phyloP scores from a whole-genome alignment of 202 grass and related monocot species.

The Digitaria exilis region DNA sequence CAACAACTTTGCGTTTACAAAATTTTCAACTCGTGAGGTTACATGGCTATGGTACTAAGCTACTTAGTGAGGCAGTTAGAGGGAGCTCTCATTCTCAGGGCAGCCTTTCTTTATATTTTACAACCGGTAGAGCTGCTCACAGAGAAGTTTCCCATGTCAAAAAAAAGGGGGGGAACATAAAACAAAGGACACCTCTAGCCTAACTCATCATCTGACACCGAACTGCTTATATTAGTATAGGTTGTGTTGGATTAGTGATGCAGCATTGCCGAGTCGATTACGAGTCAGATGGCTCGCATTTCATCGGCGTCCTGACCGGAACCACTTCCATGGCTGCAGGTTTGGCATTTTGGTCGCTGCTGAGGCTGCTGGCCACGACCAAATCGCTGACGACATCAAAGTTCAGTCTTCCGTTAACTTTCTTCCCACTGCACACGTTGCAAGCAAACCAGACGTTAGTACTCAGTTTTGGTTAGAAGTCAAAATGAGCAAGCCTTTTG shows the following conservation, averaged over 20 bases:
- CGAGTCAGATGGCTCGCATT: slow-evolving; percentile 57
- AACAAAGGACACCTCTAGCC: slow-evolving; percentile 7
- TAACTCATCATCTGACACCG: slow-evolving; percentile 33
- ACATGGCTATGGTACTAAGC: slow-evolving; percentile 27
- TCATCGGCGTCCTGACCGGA: slow-evolving; percentile 45
- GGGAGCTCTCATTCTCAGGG: slow-evolving; percentile 46
- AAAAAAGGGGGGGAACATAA: neutral
- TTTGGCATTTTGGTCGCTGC: slow-evolving; percentile 40
- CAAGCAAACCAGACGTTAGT: neutral
- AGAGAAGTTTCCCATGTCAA: slow-evolving; percentile 34
- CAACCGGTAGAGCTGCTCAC: slow-evolving; percentile 47
- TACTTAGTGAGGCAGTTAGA: slow-evolving; percentile 8
- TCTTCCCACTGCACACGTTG: slow-evolving; percentile 57
- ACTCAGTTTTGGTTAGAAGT: neutral
- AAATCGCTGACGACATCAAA: slow-evolving; percentile 89
- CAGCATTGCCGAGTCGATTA: neutral
- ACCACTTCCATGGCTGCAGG: slow-evolving; percentile 17
- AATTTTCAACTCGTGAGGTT: slow-evolving; percentile 20
- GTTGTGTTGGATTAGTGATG: neutral
- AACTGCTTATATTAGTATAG: slow-evolving; percentile 5
- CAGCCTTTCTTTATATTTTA: slow-evolving; percentile 49
- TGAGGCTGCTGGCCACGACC: slow-evolving; percentile 72
- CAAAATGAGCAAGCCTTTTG: neutral
- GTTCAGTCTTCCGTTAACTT: slow-evolving; percentile 65
- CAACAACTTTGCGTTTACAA: slow-evolving; percentile 53